Percentiles rank a stretch among this genome's conserved stretches.
Evolutionary conservation across 148 eudicot genomes (phyloP).

Genomic region (Euryodendron excelsum): DNA sequence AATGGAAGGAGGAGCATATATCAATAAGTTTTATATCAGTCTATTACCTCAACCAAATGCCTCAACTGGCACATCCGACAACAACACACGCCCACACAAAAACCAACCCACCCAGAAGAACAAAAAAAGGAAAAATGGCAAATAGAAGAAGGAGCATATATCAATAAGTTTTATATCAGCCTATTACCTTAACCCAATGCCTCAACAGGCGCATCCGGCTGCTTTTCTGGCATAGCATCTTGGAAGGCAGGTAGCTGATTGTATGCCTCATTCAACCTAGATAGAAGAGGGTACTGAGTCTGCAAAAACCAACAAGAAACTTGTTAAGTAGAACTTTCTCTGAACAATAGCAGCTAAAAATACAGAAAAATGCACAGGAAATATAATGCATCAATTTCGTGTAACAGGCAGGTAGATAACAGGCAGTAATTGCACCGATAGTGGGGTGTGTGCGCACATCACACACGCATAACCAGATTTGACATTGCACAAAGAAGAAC

Average conservation of each 20-base stretch:
- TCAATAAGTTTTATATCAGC: background rate
- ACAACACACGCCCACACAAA: no score
- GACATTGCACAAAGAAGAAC: background rate
- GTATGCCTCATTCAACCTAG: slow-evolving; percentile 63
- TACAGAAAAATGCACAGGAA: background rate
- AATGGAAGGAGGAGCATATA: no score
- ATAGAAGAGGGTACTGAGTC: slow-evolving; percentile 64
- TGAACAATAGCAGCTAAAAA: background rate
- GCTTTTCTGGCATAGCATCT: slow-evolving; percentile 69
- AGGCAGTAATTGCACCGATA: background rate
- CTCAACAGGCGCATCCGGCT: slow-evolving; percentile 50
- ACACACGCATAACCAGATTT: background rate
- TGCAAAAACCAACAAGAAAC: slow-evolving; percentile 29
- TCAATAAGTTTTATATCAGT: no score
- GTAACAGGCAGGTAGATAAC: background rate
- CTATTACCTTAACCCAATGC: slow-evolving; percentile 14
- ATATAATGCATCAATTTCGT: slow-evolving; percentile 1
- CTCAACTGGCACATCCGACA: no score
- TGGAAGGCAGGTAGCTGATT: slow-evolving; percentile 56
- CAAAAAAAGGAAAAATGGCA: background rate
- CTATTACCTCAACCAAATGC: no score
- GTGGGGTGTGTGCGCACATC: background rate
- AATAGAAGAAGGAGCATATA: background rate
- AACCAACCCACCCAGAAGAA: no score
- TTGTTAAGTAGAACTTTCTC: background rate